These are phyloP conservation scores for Xylariaceae sp. DNA, from an alignment of 2,329 filamentous ascomycete genomes.

Conservation along the genomic window DNA sequence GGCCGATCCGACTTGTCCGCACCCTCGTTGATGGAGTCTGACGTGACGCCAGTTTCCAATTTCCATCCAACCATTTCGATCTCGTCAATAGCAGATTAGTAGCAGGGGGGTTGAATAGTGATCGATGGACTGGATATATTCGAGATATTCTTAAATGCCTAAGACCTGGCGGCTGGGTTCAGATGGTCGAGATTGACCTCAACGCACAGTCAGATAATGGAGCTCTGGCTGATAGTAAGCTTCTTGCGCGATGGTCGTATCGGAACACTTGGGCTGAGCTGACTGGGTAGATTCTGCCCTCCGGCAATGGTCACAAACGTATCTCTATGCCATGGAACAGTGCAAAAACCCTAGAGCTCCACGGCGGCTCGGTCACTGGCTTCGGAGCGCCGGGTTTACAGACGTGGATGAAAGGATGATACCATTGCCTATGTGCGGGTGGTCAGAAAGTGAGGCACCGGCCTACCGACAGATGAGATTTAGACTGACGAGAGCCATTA, in stretches of 20 bases:
- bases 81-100: constrained; percentile 77
- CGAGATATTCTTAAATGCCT: constrained; percentile 71
- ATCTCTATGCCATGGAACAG: constrained; percentile 57
- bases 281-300: constrained; percentile 56
- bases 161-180: constrained; percentile 77
- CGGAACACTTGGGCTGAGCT: constrained; percentile 12
- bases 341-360: constrained; percentile 67
- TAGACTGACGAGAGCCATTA: constrained; percentile 16
- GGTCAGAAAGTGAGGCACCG: constrained; percentile 58
- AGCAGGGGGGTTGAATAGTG: constrained; percentile 66
- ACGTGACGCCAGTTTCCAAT: constrained; percentile 37
- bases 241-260: neutral
- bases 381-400: constrained; percentile 62
- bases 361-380: constrained; percentile 56
- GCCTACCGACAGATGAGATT: neutral
- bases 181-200: constrained; percentile 84
- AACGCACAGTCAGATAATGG: constrained; percentile 86
- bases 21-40: constrained; percentile 5
- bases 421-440: constrained; percentile 66
- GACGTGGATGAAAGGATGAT: constrained; percentile 64
- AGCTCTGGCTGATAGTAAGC: constrained; percentile 61
- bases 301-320: constrained; percentile 64
- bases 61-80: constrained; percentile 71
- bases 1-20: neutral
- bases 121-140: constrained; percentile 74